Evolutionary conservation across 768 basidiomycete species (phyloP), one percentile per base, ranked within the genome.

Genomic region (Kwoniella bestiolae): DNA sequence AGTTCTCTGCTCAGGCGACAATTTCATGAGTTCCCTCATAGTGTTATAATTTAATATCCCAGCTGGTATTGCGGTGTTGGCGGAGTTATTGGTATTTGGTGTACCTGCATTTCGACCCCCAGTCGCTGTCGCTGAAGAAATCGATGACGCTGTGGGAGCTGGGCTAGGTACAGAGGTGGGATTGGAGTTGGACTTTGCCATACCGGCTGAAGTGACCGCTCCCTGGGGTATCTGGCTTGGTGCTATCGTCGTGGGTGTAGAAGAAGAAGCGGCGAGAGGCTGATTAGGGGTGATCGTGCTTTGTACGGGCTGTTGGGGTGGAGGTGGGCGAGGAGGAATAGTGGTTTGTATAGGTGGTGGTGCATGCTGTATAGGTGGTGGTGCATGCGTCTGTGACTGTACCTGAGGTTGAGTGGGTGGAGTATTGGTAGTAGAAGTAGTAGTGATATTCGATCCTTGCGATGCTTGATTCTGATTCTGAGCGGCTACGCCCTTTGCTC

Each of bases 1-100:
- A 25, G 31, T 32, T 25, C 63, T 64, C 18, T 47, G 18, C 18
- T 49, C 46, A 21, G 18, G 63, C 2, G n/a, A 14, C 21, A 53
- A n/a, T 32, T 41, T 64, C 32, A 52, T 29, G 23, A 64, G 25
- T 16, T 46, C 55, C 23, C 55, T 46, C 55, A 64, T 31, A 3
- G 56, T 45, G 12, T 49, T 52, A n/a, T 56, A 44, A 3, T 18
- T 25, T 8, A 64, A 51, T 18, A 64, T 28, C 16, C 63, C 63
- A 2, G 55, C 31, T 26, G 55, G 63, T 23, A 60, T 9, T 25
- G 18, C 23, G 21, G 2, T 47, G 28, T 56, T 56, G 58, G 21
- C 12, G 38, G 12, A 16, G 18, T 35, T 16, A 41, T 23, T 26
- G 23, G 31, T 9, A 25, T 16, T 7, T 34, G 32, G n/a, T n/a